Evolutionary conservation across 176 grass and related monocot genomes (phyloP).

Genomic region (Melocanna baccifera): DNA sequence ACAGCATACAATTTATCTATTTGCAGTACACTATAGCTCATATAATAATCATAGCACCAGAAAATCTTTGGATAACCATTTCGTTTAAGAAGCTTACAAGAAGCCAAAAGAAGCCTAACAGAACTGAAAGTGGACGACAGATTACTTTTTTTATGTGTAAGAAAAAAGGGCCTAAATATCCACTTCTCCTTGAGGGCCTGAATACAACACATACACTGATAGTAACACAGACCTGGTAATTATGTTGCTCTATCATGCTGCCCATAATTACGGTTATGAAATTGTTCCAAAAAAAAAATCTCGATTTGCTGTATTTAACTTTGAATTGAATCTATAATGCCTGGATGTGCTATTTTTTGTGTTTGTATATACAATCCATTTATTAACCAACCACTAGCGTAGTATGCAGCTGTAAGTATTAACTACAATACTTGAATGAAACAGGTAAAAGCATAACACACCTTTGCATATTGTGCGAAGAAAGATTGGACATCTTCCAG

Average conservation of each 20-base stretch:
- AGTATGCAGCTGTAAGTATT: background rate
- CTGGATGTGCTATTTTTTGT: background rate
- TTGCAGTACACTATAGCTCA: background rate
- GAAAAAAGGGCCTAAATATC: background rate
- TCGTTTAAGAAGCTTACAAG: background rate
- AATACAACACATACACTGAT: background rate
- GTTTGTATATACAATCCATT: background rate
- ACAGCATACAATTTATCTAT: background rate
- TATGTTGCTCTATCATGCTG: background rate
- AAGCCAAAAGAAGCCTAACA: background rate
- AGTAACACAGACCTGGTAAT: background rate
- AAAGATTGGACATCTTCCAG: slow-evolving; percentile 78
- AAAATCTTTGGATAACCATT: background rate
- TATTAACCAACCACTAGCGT: background rate
- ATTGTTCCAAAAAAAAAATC: background rate
- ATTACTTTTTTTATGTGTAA: background rate
- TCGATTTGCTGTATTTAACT: background rate
- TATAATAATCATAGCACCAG: background rate
- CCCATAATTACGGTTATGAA: background rate
- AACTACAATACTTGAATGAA: slow-evolving; percentile 11
- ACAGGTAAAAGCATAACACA: background rate
- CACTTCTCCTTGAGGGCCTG: background rate
- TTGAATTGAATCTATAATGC: background rate
- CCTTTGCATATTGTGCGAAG: slow-evolving; percentile 59
- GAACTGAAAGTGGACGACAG: background rate